Base-by-base conservation (phyloP, 164 flowering plant genomes). In the Sedum album region DNA sequence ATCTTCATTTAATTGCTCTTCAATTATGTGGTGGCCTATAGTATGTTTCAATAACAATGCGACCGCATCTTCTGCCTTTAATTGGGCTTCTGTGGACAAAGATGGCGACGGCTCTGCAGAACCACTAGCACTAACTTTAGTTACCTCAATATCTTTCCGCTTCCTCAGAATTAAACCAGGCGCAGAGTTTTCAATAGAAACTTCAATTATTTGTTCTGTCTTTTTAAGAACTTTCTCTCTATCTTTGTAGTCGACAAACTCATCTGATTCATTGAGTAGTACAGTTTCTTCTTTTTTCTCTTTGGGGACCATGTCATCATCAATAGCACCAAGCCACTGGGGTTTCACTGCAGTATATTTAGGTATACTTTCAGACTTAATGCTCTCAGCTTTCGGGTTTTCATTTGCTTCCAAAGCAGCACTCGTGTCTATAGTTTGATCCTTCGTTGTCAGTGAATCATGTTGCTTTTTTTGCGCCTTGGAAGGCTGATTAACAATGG, bases 261-360 rank as follows among this genome's bases (percentile, higher is more conserved):
- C 68, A 66, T 84, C 89, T 33, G 80, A 70, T 15, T 77, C 90
- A 17, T 78, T 57, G n/a, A 28, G 53, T 23, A 75, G 66, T 28
- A 39, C 39, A 23, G 75, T 67, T n/a, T 71, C 74, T 64, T 70
- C 79, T 68, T 74, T 69, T 64, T 64, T 70, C 69, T 83, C 85
- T 73, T 77, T 73, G 42, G 69, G 69, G 68, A 79, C 74, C 36
- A 20, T 77, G 65, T 82, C 78, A 42, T 79, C 79, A 2, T 3
- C 38, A n/a, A 83, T 80, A 70, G 94, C 97, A 44, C 99, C 99
- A 72, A 95, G 97, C 99, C 99, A 90, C 62, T 79, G 87, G 36
- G 96, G 97, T 76, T 95, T 92, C 57, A 69, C 41, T 44, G 68
- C 79, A 62, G 81, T 73, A 78, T 79, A 88, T 11, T 48, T 72